Conservation (phyloP, 73 alveolate genomes). For the Symbiodinium pilosum region DNA sequence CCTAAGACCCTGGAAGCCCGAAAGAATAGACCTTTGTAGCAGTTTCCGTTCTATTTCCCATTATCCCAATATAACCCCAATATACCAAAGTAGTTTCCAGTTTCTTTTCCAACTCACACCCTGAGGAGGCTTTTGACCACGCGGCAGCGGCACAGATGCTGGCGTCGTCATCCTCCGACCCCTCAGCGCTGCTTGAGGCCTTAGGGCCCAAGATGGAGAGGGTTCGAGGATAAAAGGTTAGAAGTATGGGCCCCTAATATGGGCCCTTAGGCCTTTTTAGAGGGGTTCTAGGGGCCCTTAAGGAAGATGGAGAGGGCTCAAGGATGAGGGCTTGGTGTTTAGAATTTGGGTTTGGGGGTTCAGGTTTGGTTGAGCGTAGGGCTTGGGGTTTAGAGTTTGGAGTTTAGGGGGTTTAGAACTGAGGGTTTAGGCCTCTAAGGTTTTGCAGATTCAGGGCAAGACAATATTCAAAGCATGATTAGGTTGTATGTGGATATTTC, state of each 20-base stretch:
- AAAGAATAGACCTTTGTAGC: background rate
- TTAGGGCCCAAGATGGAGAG: background rate
- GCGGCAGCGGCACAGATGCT: constrained; percentile 56
- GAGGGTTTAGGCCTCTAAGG: too few species aligned
- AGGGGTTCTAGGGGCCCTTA: background rate
- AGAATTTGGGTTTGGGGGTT: background rate
- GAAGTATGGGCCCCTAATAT: background rate
- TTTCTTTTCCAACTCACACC: background rate
- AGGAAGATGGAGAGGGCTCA: background rate
- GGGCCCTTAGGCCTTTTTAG: background rate
- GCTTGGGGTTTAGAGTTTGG: background rate
- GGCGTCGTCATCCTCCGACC: constrained; percentile 42
- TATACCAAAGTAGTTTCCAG: too few species aligned
- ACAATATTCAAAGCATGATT: too few species aligned
- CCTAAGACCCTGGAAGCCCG: background rate
- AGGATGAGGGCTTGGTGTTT: background rate
- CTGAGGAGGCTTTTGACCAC: constrained; percentile 63
- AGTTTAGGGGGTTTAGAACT: background rate
- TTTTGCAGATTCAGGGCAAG: too few species aligned
- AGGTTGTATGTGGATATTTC: too few species aligned
- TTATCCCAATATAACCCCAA: background rate
- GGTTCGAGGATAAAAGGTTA: background rate
- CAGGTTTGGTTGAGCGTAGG: too few species aligned
- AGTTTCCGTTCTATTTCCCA: background rate
- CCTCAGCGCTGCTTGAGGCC: constrained; percentile 36